Conservation (phyloP, 108 stramenopile genomes). For the Phaeodactylum tricornutum region DNA sequence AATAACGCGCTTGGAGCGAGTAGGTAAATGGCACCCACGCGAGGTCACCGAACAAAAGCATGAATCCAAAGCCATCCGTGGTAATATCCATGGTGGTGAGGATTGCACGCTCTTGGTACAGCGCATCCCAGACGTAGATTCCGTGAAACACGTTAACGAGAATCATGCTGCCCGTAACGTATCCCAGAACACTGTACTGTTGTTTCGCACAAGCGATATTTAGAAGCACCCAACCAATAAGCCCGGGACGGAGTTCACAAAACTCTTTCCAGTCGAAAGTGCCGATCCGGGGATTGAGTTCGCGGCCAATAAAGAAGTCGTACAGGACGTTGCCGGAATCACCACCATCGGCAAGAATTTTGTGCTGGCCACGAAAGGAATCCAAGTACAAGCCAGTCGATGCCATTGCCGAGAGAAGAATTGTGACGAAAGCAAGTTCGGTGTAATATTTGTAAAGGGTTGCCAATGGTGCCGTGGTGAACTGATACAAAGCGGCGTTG, state of each 20-base stretch:
- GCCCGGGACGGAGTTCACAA: constrained; percentile 93
- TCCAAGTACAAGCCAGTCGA: constrained; percentile 64
- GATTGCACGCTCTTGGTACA: constrained; percentile 90
- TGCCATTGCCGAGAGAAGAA: constrained; percentile 43
- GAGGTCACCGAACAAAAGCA: constrained; percentile 96
- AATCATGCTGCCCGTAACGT: constrained; percentile 84
- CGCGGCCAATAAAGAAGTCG: constrained; percentile 96
- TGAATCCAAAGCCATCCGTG: constrained; percentile 98
- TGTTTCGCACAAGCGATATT: constrained; percentile 73
- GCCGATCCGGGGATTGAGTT: constrained; percentile 88
- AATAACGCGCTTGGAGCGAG: constrained; percentile 83
- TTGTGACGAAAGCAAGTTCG: constrained; percentile 50
- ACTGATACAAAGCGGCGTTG: constrained; percentile 10
- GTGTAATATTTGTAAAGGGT: constrained; percentile 68
- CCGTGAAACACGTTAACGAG: constrained; percentile 86
- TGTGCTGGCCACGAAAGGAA: constrained; percentile 39
- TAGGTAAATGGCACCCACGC: constrained; percentile 99
- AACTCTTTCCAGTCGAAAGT: constrained; percentile 94
- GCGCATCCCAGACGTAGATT: constrained; percentile 95
- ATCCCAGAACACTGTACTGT: constrained; percentile 68
- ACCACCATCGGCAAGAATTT: constrained; percentile 75
- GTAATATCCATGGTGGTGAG: constrained; percentile 99
- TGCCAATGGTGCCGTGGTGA: constrained; percentile 51
- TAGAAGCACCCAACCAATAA: constrained; percentile 89
- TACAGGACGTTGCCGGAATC: constrained; percentile 77